Percentiles rank a stretch among this genome's conserved stretches.
phyloP scores from a whole-genome alignment of 345 rosid genomes.

The Camelina hispida region DNA sequence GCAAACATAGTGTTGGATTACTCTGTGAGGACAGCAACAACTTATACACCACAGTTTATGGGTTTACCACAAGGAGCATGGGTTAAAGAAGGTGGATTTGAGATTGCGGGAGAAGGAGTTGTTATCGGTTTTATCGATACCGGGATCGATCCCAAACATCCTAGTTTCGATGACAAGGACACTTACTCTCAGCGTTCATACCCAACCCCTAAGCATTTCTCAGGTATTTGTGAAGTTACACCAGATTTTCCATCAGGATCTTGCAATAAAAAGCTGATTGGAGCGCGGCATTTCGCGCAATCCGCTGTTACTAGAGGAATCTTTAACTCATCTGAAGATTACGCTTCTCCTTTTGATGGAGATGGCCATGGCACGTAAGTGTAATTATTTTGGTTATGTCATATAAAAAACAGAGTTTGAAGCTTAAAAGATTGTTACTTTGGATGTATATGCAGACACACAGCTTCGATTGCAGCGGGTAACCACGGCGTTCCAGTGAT shows the following conservation, averaged over 20 bases:
- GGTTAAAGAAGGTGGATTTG: conserved; percentile 75
- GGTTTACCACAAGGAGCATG: conserved; percentile 94
- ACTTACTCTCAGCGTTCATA: conserved; percentile 58
- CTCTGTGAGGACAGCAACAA: conserved; percentile 91
- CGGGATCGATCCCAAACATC: conserved; percentile 91
- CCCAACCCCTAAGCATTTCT: conserved; percentile 76
- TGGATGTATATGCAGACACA: conserved; percentile 66
- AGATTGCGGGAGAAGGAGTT: conserved; percentile 87
- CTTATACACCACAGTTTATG: conserved; percentile 91
- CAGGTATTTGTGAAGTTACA: conserved; percentile 92
- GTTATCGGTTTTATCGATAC: conserved; percentile 90
- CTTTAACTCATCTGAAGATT: conserved; percentile 87
- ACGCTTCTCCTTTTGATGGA: conserved; percentile 90
- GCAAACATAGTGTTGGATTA: conserved; percentile 79
- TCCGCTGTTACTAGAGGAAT: conserved; percentile 94
- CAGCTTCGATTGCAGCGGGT: conserved; percentile 95
- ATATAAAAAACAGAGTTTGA: conserved; percentile 11
- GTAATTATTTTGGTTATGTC: not conserved
- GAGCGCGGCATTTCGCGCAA: conserved; percentile 93
- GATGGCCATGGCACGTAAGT: conserved; percentile 99
- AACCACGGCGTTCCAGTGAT: conserved; percentile 91
- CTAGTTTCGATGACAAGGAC: conserved; percentile 67
- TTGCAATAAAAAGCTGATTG: conserved; percentile 90
- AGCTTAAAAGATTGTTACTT: conserved; percentile 24
- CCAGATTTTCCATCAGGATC: conserved; percentile 95